Percentiles rank a stretch among this genome's conserved stretches.
Evolutionary conservation across 2,329 filamentous ascomycete species (phyloP).

Genomic region (Aspergillus melleus): DNA sequence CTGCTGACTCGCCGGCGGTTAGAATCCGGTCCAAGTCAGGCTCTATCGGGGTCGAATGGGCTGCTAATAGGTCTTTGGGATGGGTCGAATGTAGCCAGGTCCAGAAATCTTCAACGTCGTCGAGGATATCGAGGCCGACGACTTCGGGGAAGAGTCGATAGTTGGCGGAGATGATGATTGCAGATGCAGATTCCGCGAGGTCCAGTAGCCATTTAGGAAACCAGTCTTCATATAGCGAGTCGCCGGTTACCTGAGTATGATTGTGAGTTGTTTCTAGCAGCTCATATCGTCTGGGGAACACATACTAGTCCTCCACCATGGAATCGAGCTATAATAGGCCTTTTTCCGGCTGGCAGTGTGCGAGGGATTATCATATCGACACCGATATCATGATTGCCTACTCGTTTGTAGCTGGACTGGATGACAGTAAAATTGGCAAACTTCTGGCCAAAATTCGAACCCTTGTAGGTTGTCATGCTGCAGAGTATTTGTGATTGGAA

Average conservation of each 20-base stretch:
- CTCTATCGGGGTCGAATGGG: not conserved
- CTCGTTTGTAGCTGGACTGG: not conserved
- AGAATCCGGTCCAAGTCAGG: not conserved
- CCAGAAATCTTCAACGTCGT: constrained; percentile 2
- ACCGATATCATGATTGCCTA: not conserved
- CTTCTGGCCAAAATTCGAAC: not conserved
- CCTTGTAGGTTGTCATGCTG: not conserved
- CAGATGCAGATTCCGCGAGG: not conserved
- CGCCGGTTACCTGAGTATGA: not conserved
- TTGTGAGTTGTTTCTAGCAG: not conserved
- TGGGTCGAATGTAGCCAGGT: not conserved
- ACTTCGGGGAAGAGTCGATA: constrained; percentile 1
- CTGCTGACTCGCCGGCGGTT: not conserved
- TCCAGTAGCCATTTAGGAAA: not conserved
- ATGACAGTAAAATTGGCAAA: not conserved
- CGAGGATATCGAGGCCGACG: not conserved
- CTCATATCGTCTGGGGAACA: not conserved
- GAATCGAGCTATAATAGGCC: not conserved
- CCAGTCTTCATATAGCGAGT: not conserved
- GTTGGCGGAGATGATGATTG: constrained; percentile 1
- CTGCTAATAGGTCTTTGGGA: not conserved
- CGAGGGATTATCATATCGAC: not conserved
- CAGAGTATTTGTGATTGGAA: too few species aligned
- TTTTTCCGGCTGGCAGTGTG: not conserved
- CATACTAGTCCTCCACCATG: not conserved